phyloP scores from a whole-genome alignment of 495 filamentous ascomycete species.

The Elaphomyces granulatus region DNA sequence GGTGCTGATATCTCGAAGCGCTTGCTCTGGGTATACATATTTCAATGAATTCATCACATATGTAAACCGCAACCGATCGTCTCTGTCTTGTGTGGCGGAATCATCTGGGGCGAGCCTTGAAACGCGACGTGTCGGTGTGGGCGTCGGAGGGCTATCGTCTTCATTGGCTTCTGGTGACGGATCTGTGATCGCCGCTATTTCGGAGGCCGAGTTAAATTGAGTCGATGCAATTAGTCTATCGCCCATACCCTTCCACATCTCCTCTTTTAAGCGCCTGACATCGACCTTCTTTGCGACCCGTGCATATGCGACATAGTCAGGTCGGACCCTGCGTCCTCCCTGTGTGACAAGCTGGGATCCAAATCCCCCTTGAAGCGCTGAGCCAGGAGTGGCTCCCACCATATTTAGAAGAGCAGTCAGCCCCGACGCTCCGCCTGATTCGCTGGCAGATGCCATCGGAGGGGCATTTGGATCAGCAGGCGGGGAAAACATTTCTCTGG shows the following conservation, averaged over 20 bases:
- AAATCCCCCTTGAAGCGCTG: slow-evolving; percentile 45
- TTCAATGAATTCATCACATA: slow-evolving; percentile 79
- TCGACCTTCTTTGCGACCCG: slow-evolving; percentile 98
- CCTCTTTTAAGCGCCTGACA: slow-evolving; percentile 81
- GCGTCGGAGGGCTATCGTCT: slow-evolving; percentile 23
- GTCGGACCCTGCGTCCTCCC: slow-evolving; percentile 56
- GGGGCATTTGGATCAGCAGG: slow-evolving; percentile 32
- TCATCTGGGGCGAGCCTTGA: slow-evolving; percentile 9
- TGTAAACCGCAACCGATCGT: slow-evolving; percentile 62
- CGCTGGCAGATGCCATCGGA: slow-evolving; percentile 24
- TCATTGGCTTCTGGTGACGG: slow-evolving; percentile 15
- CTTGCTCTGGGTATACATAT: slow-evolving; percentile 65
- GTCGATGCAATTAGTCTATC: slow-evolving; percentile 27
- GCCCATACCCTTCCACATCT: slow-evolving; percentile 87
- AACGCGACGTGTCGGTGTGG: slow-evolving; percentile 13
- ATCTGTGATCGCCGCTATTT: slow-evolving; percentile 14
- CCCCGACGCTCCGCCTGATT: slow-evolving; percentile 22
- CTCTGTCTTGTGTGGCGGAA: slow-evolving; percentile 11
- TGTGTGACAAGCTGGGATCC: slow-evolving; percentile 91
- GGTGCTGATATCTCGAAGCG: slow-evolving; percentile 89
- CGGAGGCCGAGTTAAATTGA: slow-evolving; percentile 20
- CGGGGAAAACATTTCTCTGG: slow-evolving; percentile 77
- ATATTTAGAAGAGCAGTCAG: slow-evolving; percentile 29
- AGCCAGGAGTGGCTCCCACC: slow-evolving; percentile 30
- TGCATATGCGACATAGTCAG: slow-evolving; percentile 95